Evolutionary conservation across 2,329 filamentous ascomycete species (phyloP).

Genomic region (Metarhizium guizhouense): DNA sequence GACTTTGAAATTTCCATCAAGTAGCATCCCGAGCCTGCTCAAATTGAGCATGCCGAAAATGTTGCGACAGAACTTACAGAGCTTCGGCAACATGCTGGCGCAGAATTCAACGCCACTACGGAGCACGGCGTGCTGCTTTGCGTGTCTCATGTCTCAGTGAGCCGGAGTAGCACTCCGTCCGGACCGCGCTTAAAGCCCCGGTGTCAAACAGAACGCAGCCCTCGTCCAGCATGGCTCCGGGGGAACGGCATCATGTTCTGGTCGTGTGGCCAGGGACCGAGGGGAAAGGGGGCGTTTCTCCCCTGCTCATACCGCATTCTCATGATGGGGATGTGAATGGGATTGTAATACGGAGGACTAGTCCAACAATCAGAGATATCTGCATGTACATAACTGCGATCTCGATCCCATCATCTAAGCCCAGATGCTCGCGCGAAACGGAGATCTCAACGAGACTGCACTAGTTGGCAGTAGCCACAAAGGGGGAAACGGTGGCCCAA

Average conservation of each 20-base stretch:
- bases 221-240: background rate
- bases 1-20: too few relatives aligned
- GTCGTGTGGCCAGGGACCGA: background rate
- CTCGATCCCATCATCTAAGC: conserved; percentile 7
- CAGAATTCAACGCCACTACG: too few relatives aligned
- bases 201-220: background rate
- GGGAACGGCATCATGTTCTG: background rate
- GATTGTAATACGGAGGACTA: background rate
- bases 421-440: conserved; percentile 8
- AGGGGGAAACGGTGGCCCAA: conserved; percentile 1
- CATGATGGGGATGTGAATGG: background rate
- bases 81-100: too few relatives aligned
- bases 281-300: background rate
- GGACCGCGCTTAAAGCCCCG: background rate
- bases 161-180: background rate
- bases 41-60: too few relatives aligned
- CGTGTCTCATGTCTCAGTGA: background rate
- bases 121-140: too few relatives aligned
- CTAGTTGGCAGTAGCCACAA: background rate
- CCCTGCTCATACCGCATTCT: background rate
- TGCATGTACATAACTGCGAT: conserved; percentile 2
- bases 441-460: conserved; percentile 4
- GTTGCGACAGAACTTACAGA: too few relatives aligned
- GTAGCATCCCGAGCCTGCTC: too few relatives aligned
- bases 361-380: background rate